Evolutionary conservation across 148 eudicot genomes (phyloP).

Genomic region (Cornus suecica): DNA sequence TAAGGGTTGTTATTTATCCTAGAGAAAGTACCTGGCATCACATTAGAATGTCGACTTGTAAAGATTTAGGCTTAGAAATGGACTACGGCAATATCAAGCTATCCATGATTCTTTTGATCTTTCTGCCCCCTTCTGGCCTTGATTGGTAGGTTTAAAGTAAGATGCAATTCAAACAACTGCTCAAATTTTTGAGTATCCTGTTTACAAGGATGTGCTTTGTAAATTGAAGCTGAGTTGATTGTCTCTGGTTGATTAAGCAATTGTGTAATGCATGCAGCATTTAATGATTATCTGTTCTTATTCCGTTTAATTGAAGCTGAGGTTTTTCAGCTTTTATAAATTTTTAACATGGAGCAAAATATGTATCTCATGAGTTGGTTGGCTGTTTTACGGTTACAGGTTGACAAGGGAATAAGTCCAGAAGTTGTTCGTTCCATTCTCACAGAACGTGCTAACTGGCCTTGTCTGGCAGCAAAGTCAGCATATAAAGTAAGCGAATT

Average conservation of each 20-base stretch:
- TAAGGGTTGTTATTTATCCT: neutral
- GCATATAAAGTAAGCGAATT: conserved; percentile 54
- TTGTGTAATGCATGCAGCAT: neutral
- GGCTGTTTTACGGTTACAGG: conserved; percentile 43
- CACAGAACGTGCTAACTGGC: conserved; percentile 73
- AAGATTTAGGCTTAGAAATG: neutral
- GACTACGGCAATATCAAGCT: neutral
- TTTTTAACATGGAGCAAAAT: neutral
- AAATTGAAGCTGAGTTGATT: neutral
- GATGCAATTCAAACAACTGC: neutral
- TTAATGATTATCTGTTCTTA: neutral
- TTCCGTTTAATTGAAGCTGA: neutral
- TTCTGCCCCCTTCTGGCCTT: neutral
- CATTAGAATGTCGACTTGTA: neutral
- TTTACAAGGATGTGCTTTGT: too few relatives aligned
- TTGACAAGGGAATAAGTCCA: conserved; percentile 85
- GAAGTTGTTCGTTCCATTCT: conserved; percentile 92
- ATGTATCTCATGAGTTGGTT: neutral
- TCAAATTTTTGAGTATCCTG: neutral
- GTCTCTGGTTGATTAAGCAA: neutral
- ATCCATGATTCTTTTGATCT: neutral
- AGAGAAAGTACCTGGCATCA: neutral
- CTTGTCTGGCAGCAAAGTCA: conserved; percentile 79
- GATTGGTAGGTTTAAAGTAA: neutral
- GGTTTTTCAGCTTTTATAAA: neutral